Evolutionary conservation across 495 filamentous ascomycete genomes (phyloP).

Genomic region (Aspergillus nanangensis): DNA sequence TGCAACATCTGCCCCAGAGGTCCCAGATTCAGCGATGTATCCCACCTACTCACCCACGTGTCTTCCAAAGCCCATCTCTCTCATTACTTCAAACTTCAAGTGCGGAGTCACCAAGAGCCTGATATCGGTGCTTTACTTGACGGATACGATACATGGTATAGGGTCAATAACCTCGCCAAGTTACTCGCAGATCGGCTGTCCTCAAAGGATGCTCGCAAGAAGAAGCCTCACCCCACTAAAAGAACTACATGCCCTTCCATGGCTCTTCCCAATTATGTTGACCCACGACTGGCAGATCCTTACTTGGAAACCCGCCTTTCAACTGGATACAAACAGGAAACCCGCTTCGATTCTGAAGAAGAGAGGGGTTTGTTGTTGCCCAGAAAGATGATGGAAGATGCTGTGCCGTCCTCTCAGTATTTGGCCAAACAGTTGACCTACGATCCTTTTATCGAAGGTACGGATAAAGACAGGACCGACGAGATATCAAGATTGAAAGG

Average conservation of each 20-base stretch:
- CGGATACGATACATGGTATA: slow-evolving; percentile 68
- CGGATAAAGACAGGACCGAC: slow-evolving; percentile 29
- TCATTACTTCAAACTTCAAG: slow-evolving; percentile 65
- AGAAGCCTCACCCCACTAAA: slow-evolving; percentile 25
- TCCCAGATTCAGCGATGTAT: slow-evolving; percentile 79
- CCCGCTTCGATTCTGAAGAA: slow-evolving; percentile 5
- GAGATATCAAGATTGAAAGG: slow-evolving; percentile 63
- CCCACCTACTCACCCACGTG: slow-evolving; percentile 84
- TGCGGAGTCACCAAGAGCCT: slow-evolving; percentile 56
- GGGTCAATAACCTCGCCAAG: slow-evolving; percentile 54
- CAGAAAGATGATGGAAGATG: no score
- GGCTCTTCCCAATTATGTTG: slow-evolving; percentile 27
- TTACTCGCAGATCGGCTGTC: slow-evolving; percentile 67
- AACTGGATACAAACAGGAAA: slow-evolving; percentile 10
- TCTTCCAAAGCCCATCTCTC: slow-evolving; percentile 80
- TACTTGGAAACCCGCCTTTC: background rate
- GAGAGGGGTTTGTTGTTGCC: no score
- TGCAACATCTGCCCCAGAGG: slow-evolving; percentile 78
- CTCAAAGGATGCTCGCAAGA: slow-evolving; percentile 63
- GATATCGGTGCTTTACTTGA: slow-evolving; percentile 45
- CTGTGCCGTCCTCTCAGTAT: no score
- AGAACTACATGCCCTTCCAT: no score
- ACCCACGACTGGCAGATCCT: slow-evolving; percentile 30
- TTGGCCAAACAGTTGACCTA: slow-evolving; percentile 4
- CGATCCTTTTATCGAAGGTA: slow-evolving; percentile 20